These are phyloP conservation scores for Ricinus communis DNA, from an alignment of 345 rosid genomes.

Conservation along the genomic window DNA sequence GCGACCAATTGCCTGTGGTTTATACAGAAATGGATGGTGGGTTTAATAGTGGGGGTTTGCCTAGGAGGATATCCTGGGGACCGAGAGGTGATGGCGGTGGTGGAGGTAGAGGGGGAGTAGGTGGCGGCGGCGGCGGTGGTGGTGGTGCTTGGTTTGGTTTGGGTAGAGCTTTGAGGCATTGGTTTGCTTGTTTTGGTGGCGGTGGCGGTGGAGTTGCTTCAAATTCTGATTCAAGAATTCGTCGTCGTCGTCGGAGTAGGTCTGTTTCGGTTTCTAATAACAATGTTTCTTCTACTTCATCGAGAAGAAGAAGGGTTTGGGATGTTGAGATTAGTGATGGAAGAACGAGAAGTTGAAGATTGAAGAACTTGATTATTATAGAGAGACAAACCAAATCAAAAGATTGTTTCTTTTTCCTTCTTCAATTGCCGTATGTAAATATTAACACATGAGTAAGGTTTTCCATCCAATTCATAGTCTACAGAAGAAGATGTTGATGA, in stretches of 20 bases:
- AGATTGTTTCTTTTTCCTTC: neutral
- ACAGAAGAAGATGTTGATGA: neutral
- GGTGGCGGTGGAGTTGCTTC: constrained; percentile 14
- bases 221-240: constrained; percentile 27
- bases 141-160: constrained; percentile 8
- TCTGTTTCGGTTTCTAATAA: constrained; percentile 15
- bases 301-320: constrained; percentile 37
- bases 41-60: constrained; percentile 56
- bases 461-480: neutral
- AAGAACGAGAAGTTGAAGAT: constrained; percentile 20
- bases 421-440: constrained; percentile 14
- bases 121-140: neutral
- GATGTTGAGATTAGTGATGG: constrained; percentile 22
- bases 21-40: constrained; percentile 94
- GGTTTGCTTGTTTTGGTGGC: constrained; percentile 28
- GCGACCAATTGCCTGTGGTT: constrained; percentile 69
- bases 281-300: neutral
- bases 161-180: constrained; percentile 18
- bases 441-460: neutral
- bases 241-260: constrained; percentile 19
- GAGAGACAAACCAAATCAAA: neutral
- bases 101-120: constrained; percentile 56
- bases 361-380: too few species aligned
- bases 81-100: constrained; percentile 52
- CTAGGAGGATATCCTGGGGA: constrained; percentile 78